phyloP scores from a whole-genome alignment of 495 filamentous ascomycete species.

The Aspergillus homomorphus region DNA sequence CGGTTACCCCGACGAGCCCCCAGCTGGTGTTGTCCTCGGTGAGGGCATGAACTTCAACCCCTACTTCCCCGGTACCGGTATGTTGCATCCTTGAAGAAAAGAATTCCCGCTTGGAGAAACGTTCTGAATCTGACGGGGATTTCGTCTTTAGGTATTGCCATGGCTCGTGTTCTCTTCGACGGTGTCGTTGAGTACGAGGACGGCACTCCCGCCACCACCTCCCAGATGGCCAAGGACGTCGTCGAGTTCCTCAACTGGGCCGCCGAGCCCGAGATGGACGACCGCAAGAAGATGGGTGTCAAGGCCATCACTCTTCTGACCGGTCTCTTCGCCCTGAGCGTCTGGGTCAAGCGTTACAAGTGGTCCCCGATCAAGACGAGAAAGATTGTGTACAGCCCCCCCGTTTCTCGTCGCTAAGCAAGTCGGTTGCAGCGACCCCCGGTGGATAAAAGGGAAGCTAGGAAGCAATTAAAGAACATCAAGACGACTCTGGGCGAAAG shows the following conservation, averaged over 20 bases:
- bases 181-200: conserved; percentile 99
- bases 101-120: background rate
- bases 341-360: conserved; percentile 99
- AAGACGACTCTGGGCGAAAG: conserved; percentile 24
- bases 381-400: conserved; percentile 85
- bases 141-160: conserved; percentile 71
- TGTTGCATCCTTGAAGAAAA: conserved; percentile 11
- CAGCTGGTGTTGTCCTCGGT: conserved; percentile 75
- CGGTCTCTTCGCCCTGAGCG: conserved; percentile 76
- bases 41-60: conserved; percentile 99
- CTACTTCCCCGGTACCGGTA: conserved; percentile 96
- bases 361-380: conserved; percentile 94
- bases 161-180: conserved; percentile 97
- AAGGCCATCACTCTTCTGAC: conserved; percentile 80
- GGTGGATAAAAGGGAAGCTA: background rate
- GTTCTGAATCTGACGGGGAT: background rate
- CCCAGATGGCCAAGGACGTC: conserved; percentile 99
- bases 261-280: conserved; percentile 97
- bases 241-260: conserved; percentile 98
- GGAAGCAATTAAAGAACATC: conserved; percentile 3
- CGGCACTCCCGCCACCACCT: conserved; percentile 86
- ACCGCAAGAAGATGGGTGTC: conserved; percentile 98
- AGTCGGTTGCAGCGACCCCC: conserved; percentile 26
- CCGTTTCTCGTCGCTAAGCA: conserved; percentile 49
- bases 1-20: conserved; percentile 97